phyloP scores from a whole-genome alignment of 176 grass and related monocot genomes.

The Panicum miliaceum region DNA sequence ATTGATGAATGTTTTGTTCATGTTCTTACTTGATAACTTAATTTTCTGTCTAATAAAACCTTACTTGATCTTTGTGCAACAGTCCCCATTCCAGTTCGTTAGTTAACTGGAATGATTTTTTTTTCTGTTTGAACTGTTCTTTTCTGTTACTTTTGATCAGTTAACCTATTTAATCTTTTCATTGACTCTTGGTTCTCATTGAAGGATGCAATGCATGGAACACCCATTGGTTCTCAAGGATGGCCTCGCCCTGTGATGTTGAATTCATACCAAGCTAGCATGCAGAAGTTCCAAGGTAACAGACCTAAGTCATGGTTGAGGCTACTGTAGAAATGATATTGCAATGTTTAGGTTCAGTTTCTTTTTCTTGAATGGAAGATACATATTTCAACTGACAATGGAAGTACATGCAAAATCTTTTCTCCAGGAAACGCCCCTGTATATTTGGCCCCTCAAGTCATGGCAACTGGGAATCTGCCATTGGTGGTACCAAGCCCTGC shows the following conservation, averaged over 20 bases:
- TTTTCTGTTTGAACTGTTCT: background rate
- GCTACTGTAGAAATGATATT: conserved; percentile 23
- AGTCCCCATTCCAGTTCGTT: no score
- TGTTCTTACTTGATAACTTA: no score
- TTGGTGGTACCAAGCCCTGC: conserved; percentile 54
- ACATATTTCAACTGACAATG: background rate
- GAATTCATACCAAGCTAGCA: conserved; percentile 61
- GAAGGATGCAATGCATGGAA: conserved; percentile 68
- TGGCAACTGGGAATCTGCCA: conserved; percentile 61
- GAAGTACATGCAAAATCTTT: conserved; percentile 26
- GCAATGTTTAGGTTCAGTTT: background rate
- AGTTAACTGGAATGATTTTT: conserved; percentile 15
- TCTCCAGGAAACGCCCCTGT: conserved; percentile 44
- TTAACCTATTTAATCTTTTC: background rate
- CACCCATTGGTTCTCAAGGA: conserved; percentile 57
- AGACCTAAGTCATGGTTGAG: background rate
- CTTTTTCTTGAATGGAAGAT: background rate
- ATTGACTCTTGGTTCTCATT: conserved; percentile 14
- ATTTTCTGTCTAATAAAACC: no score
- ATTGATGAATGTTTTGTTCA: no score
- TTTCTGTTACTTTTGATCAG: background rate
- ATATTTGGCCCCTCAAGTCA: conserved; percentile 44
- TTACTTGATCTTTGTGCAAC: no score
- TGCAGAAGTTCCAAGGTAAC: conserved; percentile 80
- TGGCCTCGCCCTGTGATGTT: conserved; percentile 53